phyloP scores from a whole-genome alignment of 2,329 filamentous ascomycete species.

The Colletotrichum scovillei region DNA sequence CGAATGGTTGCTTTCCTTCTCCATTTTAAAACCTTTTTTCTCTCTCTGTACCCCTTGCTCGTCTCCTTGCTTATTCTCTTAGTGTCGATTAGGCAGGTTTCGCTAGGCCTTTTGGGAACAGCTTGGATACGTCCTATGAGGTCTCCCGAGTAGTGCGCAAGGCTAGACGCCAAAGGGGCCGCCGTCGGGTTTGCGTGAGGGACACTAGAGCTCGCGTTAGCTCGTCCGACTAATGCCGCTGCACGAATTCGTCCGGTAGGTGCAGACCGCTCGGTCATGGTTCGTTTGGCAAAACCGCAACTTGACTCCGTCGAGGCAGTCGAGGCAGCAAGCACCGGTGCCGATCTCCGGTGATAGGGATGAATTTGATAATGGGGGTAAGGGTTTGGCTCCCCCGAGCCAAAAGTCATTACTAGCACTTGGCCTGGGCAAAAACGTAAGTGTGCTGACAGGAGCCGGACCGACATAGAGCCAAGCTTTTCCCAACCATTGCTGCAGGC shows the following conservation, averaged over 20 bases:
- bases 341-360: slow-evolving; percentile 24
- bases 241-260: slow-evolving; percentile 26
- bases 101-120: background rate
- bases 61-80: slow-evolving; percentile 11
- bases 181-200: slow-evolving; percentile 11
- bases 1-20: slow-evolving; percentile 17
- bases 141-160: background rate
- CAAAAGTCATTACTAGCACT: background rate
- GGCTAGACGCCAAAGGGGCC: background rate
- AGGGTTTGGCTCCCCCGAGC: slow-evolving; percentile 1
- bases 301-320: background rate
- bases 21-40: slow-evolving; percentile 19
- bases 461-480: background rate
- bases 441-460: background rate
- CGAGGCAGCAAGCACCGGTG: background rate
- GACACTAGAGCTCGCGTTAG: slow-evolving; percentile 22
- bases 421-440: background rate
- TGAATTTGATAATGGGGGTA: background rate
- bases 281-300: slow-evolving; percentile 24
- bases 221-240: slow-evolving; percentile 20
- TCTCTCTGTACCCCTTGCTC: background rate
- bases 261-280: slow-evolving; percentile 32
- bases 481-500: background rate
- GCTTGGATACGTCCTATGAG: background rate
- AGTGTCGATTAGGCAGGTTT: slow-evolving; percentile 24